Base-by-base conservation (phyloP, 805 yeast genomes). In the Debaryomyces maramus region DNA sequence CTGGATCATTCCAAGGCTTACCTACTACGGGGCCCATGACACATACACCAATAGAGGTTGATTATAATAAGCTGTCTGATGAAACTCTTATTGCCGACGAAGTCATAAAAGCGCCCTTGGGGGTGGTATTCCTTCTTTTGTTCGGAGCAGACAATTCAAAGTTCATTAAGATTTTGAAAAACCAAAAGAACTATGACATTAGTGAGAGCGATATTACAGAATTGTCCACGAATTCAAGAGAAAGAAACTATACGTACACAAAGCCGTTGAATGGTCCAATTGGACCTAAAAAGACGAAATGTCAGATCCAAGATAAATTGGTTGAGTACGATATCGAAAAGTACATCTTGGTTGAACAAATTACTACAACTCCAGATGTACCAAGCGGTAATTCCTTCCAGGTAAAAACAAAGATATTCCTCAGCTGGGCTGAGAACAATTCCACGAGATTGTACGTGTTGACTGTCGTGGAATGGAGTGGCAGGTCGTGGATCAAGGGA, bases 311-410 rank as follows among this genome's bases (percentile, higher is more conserved):
- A 4, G 95, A 86, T 52, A 70, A 70, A 2, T 53, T 85, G 13
- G 78, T 80, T 21, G 67, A 73, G 31, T 65, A 55, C 39, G 81
- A 84, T 51, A 67, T 76, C 14, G 67, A 73, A 5, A 63, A 67
- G 18, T 63, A 57, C 41, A 67, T 80, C 16, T 65, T 70, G 21
- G 77, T 81, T 2, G 68, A 73, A 3, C 86, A 83, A 47, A 57
- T 68, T 1, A 80, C 89, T 0, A 75, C 72, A 35, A 82, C 88
- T 0, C 95, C 93, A 0, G 93, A 85, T 63, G 88, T 85, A n/a
- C 95, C 95, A 0, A 80, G 85, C 23, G 93, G 95, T 6, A 74
- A 70, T 46, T 68, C 84, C 0, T 86, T 86, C 49, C 70, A 73
- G 34, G 84, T 83, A 3, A 69, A 72, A 38, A 82, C 93, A 2